Evolutionary conservation across 352 stramenopile species (phyloP).

Genomic region (Phytophthora foliorum): DNA sequence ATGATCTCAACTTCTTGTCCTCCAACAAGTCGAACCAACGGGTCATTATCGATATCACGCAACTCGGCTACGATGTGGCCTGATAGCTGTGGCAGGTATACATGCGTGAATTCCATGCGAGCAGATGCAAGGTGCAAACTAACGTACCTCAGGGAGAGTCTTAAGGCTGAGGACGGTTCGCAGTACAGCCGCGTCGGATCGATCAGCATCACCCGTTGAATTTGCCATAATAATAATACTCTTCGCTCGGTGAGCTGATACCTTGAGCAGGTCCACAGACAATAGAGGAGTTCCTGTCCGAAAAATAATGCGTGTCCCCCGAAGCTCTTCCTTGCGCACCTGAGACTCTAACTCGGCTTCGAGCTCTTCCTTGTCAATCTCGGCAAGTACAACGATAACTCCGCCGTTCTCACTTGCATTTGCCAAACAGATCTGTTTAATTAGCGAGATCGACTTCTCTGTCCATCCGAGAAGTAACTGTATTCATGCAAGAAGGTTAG

Average conservation of each 20-base stretch:
- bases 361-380: conserved; percentile 77
- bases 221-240: conserved; percentile 83
- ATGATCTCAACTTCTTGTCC: conserved; percentile 80
- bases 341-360: conserved; percentile 67
- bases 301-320: conserved; percentile 80
- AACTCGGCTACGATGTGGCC: conserved; percentile 89
- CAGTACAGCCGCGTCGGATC: conserved; percentile 76
- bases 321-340: conserved; percentile 55
- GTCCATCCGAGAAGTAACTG: conserved; percentile 87
- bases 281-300: conserved; percentile 77
- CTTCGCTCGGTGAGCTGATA: conserved; percentile 69
- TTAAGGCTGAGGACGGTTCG: conserved; percentile 82
- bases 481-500: not conserved
- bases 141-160: conserved; percentile 56
- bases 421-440: conserved; percentile 83
- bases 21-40: conserved; percentile 74
- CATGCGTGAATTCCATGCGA: not conserved
- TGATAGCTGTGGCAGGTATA: conserved; percentile 35
- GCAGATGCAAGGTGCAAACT: not conserved
- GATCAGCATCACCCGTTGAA: conserved; percentile 70
- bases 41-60: conserved; percentile 87
- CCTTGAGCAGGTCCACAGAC: conserved; percentile 78
- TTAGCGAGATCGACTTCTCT: conserved; percentile 82
- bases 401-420: conserved; percentile 87
- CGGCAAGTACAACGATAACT: conserved; percentile 74